A percentile compares a stretch with the other conserved stretches of the same genome.
phyloP scores from a whole-genome alignment of 352 stramenopile species.

The Globisporangium solare region DNA sequence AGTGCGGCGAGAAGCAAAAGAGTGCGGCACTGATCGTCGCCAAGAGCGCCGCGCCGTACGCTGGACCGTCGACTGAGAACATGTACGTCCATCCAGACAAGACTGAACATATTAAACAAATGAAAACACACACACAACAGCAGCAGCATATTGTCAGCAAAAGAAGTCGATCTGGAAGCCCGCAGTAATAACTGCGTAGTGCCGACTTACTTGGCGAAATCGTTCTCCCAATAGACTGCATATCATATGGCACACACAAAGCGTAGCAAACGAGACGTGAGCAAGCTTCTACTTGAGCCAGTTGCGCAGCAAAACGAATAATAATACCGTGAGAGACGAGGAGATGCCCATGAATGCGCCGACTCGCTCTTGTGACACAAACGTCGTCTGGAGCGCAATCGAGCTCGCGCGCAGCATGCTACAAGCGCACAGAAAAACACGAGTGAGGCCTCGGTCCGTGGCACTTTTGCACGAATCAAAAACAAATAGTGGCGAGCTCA shows the following conservation, averaged over 20 bases:
- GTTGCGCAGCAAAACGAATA: background rate
- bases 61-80: slow-evolving; percentile 60
- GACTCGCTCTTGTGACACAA: slow-evolving; percentile 62
- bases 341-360: slow-evolving; percentile 80
- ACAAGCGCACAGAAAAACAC: slow-evolving; percentile 11
- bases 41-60: slow-evolving; percentile 61
- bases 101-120: slow-evolving; percentile 49
- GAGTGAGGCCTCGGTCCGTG: background rate
- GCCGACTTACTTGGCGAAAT: slow-evolving; percentile 50
- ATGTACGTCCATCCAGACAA: slow-evolving; percentile 78
- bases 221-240: slow-evolving; percentile 74
- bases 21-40: slow-evolving; percentile 47
- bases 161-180: too few species aligned
- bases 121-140: too few species aligned
- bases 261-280: background rate
- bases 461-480: background rate
- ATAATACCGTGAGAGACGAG: slow-evolving; percentile 61
- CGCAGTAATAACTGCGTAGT: too few species aligned
- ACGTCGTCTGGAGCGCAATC: slow-evolving; percentile 63
- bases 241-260: background rate
- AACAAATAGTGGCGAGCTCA: slow-evolving; percentile 6
- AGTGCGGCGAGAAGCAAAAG: slow-evolving; percentile 67
- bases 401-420: slow-evolving; percentile 82
- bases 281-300: background rate
- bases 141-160: background rate